These are phyloP conservation scores for Rubroshorea leprosula DNA, from an alignment of 345 rosid species.

Conservation along the genomic window DNA sequence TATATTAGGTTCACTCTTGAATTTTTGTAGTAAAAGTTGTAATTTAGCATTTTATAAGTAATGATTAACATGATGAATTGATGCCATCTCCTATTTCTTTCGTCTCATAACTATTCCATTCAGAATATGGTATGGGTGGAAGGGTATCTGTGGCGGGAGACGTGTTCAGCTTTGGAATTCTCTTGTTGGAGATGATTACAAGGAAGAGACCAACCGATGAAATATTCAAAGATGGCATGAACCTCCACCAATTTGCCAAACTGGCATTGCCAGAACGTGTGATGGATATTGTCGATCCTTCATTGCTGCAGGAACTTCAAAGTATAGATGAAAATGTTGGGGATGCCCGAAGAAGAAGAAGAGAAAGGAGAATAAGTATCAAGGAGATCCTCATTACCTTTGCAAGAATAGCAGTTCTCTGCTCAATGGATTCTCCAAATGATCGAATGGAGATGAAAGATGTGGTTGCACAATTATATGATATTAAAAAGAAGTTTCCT, in stretches of 20 bases:
- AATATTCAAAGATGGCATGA: slow-evolving; percentile 18
- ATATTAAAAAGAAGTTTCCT: neutral
- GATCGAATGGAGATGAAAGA: neutral
- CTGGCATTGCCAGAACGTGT: slow-evolving; percentile 14
- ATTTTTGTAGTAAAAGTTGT: neutral
- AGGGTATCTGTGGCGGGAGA: slow-evolving; percentile 19
- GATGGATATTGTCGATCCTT: slow-evolving; percentile 18
- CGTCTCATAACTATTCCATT: neutral
- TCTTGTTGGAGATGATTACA: slow-evolving; percentile 26
- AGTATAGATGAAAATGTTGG: neutral
- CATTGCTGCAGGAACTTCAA: neutral
- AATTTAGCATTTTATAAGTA: neutral
- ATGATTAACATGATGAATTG: neutral
- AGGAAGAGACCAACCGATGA: slow-evolving; percentile 24
- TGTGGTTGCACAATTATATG: neutral
- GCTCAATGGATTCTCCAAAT: neutral
- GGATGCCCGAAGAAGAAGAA: no score
- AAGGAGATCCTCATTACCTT: neutral
- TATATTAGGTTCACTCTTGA: neutral
- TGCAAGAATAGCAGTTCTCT: neutral
- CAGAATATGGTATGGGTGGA: slow-evolving; percentile 34
- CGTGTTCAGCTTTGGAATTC: slow-evolving; percentile 29
- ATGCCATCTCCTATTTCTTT: no score
- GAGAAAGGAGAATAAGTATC: no score
- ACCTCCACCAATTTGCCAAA: slow-evolving; percentile 16